Conservation (phyloP, 441 rosid species). For the Rhodomyrtus psidioides region DNA sequence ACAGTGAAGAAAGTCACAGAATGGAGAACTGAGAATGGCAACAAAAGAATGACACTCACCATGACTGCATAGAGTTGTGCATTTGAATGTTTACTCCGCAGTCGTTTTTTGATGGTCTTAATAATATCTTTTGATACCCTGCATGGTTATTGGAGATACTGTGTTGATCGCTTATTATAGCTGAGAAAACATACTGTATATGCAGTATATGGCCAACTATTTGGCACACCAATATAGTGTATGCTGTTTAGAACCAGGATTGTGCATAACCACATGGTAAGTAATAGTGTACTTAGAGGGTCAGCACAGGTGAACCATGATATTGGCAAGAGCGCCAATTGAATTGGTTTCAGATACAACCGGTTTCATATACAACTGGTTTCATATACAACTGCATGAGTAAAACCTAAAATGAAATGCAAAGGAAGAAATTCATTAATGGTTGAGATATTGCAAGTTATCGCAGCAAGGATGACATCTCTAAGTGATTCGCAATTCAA, state of each 20-base stretch:
- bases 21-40: neutral
- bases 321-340: neutral
- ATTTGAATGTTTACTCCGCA: conserved; percentile 68
- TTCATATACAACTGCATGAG: neutral
- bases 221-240: neutral
- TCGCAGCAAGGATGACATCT: neutral
- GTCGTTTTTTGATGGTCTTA: conserved; percentile 81
- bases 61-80: conserved; percentile 75
- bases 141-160: conserved; percentile 10
- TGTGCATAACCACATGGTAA: neutral
- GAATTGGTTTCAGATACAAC: neutral
- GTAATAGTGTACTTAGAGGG: neutral
- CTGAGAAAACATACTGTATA: neutral
- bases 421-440: neutral
- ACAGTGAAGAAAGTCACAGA: neutral
- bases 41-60: conserved; percentile 34
- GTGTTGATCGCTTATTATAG: neutral
- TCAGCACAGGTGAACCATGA: neutral
- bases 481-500: neutral
- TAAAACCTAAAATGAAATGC: neutral
- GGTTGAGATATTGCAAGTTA: neutral
- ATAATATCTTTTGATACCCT: conserved; percentile 82
- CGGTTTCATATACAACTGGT: neutral
- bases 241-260: neutral
- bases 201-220: neutral